These are phyloP conservation scores for Yamadazyma nakazawae DNA, from an alignment of 805 yeast genomes.

Conservation along the genomic window DNA sequence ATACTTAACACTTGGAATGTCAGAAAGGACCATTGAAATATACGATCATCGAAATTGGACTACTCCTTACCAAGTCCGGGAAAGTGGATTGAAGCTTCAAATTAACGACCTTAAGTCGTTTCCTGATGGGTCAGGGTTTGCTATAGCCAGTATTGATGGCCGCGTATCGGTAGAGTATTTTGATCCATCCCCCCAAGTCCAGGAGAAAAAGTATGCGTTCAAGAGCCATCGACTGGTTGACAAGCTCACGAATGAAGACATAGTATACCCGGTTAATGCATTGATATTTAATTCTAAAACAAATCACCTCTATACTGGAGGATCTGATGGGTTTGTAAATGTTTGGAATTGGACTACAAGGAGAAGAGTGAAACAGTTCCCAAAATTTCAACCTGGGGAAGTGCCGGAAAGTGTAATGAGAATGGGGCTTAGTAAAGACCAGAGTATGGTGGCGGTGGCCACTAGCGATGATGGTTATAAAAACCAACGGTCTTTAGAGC, in stretches of 20 bases:
- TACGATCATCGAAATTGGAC: slow-evolving; percentile 51
- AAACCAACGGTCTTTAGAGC: slow-evolving; percentile 15
- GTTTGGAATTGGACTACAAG: slow-evolving; percentile 48
- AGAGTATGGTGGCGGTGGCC: slow-evolving; percentile 30
- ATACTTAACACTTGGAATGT: slow-evolving; percentile 50
- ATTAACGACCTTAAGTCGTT: slow-evolving; percentile 53
- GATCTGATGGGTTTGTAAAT: slow-evolving; percentile 49
- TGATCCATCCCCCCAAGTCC: slow-evolving; percentile 43
- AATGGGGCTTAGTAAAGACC: slow-evolving; percentile 17
- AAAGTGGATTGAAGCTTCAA: slow-evolving; percentile 66
- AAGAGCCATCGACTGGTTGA: slow-evolving; percentile 64
- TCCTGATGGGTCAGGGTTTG: slow-evolving; percentile 56
- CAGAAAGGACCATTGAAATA: slow-evolving; percentile 51
- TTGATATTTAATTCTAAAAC: slow-evolving; percentile 38
- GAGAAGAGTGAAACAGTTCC: slow-evolving; percentile 41
- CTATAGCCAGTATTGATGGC: slow-evolving; percentile 76
- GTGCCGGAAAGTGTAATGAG: slow-evolving; percentile 22
- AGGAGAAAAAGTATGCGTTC: slow-evolving; percentile 65
- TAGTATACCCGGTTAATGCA: slow-evolving; percentile 52
- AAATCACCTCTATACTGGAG: slow-evolving; percentile 47
- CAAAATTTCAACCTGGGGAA: slow-evolving; percentile 10
- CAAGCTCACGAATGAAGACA: slow-evolving; percentile 39
- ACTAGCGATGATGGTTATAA: slow-evolving; percentile 44
- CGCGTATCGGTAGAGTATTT: slow-evolving; percentile 72
- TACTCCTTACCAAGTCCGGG: slow-evolving; percentile 49